Evolutionary conservation across 2,329 filamentous ascomycete species (phyloP).

Genomic region (Colletotrichum aenigma): DNA sequence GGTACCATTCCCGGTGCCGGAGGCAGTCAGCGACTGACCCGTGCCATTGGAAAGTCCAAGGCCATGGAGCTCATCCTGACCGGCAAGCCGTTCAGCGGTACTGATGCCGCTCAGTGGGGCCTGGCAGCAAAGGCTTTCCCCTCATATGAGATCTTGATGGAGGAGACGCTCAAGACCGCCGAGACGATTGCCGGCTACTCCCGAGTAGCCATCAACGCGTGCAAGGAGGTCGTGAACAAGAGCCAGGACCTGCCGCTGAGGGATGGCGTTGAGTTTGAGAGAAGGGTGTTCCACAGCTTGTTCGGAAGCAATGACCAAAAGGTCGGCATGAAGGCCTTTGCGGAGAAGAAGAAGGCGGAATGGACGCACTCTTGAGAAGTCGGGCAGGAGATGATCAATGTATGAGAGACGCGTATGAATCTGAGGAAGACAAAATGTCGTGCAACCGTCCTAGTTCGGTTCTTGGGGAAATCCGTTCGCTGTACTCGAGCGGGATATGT

Average conservation of each 20-base stretch:
- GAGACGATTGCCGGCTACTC: constrained; percentile 89
- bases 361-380: constrained; percentile 77
- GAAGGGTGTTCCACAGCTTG: constrained; percentile 87
- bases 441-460: neutral
- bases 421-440: constrained; percentile 1
- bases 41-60: constrained; percentile 80
- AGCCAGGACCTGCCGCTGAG: constrained; percentile 87
- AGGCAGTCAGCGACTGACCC: constrained; percentile 86
- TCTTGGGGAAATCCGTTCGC: neutral
- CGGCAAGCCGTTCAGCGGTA: constrained; percentile 81
- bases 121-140: constrained; percentile 84
- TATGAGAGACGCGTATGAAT: neutral
- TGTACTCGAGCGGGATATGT: neutral
- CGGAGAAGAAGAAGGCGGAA: constrained; percentile 90
- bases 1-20: constrained; percentile 92
- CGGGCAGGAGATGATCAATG: neutral
- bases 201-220: constrained; percentile 83
- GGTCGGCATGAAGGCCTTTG: constrained; percentile 95
- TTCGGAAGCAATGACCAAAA: constrained; percentile 98
- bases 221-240: constrained; percentile 99
- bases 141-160: constrained; percentile 80
- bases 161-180: constrained; percentile 80
- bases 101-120: constrained; percentile 88
- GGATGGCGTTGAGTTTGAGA: constrained; percentile 94
- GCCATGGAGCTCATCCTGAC: constrained; percentile 94